Percentiles rank a stretch among this genome's conserved stretches.
Conservation (phyloP, 2,329 filamentous ascomycete species). For the Lasiodiplodia sp. region DNA sequence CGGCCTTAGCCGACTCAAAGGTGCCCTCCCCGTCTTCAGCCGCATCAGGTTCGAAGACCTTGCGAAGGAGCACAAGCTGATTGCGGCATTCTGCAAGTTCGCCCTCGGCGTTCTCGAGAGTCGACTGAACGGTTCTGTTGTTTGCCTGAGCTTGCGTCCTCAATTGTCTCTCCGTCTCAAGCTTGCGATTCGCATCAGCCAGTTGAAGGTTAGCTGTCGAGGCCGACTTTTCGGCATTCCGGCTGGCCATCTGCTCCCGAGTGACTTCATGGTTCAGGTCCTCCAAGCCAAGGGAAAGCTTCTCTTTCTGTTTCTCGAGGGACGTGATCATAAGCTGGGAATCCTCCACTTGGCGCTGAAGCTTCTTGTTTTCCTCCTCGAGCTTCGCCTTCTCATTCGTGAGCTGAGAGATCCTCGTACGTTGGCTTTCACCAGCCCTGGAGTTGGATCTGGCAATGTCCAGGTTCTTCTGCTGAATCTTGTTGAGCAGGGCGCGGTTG, state of each 20-base stretch:
- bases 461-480: constrained; percentile 94
- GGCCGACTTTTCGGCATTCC: constrained; percentile 87
- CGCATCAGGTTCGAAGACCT: constrained; percentile 81
- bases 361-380: constrained; percentile 81
- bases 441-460: constrained; percentile 93
- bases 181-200: constrained; percentile 84
- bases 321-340: constrained; percentile 82
- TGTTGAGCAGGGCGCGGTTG: constrained; percentile 93
- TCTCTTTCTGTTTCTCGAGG: constrained; percentile 93
- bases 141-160: constrained; percentile 86
- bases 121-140: constrained; percentile 78
- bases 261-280: constrained; percentile 92
- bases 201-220: constrained; percentile 82
- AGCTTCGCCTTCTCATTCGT: constrained; percentile 83
- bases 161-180: constrained; percentile 89
- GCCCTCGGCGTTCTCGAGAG: constrained; percentile 79
- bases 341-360: constrained; percentile 86
- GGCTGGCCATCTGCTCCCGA: constrained; percentile 85
- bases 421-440: constrained; percentile 81
- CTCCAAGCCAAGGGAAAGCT: constrained; percentile 84
- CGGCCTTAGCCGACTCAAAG: constrained; percentile 72
- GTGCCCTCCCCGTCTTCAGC: constrained; percentile 63
- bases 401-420: constrained; percentile 74
- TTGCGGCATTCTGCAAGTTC: constrained; percentile 82
- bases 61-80: constrained; percentile 82